Evolutionary conservation across 2,329 filamentous ascomycete species (phyloP), one percentile per base, ranked within the genome.

Genomic region (Sporothrix globosa): DNA sequence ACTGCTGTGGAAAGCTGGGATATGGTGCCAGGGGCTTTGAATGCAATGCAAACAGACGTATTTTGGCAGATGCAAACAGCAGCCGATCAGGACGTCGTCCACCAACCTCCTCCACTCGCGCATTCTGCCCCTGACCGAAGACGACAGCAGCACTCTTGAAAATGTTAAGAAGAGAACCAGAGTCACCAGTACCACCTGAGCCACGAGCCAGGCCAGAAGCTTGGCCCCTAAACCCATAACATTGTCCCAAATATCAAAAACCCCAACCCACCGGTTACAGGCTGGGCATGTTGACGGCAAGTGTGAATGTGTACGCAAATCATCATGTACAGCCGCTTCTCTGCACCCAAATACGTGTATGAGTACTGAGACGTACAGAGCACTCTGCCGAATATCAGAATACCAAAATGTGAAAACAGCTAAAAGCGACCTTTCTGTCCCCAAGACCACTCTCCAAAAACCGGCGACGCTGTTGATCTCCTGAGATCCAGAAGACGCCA

Each of bases 61-160:
- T 34, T 34, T 34, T 34, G 34, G 5, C 34, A 34, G 34, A 34
- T 34, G 27, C 27, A 30, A 30, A 30, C 27, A 30, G 3, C 27
- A 30, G 27, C 27, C 5, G 27, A 30, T 30, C 27, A 30, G 27
- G 27, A 60, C 56, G 44, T 13, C 34, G 10, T 7, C 34, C 21
- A 63, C 19, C 10, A 27, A 9, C 53, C 13, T 19, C 24, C 24
- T 19, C 24, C 27, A 63, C 60, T 41, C 41, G 46, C 60, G 41
- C 30, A 41, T 21, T 14, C 41, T 63, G 21, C 41, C 60, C 60
- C 60, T 63, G 60, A 4, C 60, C 21, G 60, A 63, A 48, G 60
- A 63, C 60, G 60, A 63, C 60, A 63, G 14, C 6, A 46, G 41
- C 30, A 41, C 30, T 21, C 27, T 19, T 41, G 27, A 48, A 30